Evolutionary conservation across 805 yeast species (phyloP).

Genomic region (Torulaspora quercuum): DNA sequence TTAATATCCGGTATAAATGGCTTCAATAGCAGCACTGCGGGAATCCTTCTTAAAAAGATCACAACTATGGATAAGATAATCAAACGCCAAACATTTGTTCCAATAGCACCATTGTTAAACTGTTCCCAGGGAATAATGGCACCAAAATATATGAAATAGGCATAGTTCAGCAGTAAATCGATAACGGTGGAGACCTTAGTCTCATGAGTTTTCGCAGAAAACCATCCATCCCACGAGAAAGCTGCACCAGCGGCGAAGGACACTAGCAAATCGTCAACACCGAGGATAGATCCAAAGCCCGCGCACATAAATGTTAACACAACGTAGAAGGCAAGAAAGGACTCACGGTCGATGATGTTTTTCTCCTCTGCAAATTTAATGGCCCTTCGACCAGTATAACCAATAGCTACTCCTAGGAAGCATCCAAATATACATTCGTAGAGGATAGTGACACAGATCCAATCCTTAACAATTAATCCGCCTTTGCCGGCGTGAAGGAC

Average conservation of each 20-base stretch:
- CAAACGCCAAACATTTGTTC: constrained; percentile 75
- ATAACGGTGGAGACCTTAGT: constrained; percentile 87
- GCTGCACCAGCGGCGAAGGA: constrained; percentile 93
- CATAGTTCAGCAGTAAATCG: constrained; percentile 74
- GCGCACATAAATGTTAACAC: constrained; percentile 81
- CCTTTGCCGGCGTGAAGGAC: constrained; percentile 64
- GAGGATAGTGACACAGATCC: constrained; percentile 71
- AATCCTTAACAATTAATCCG: constrained; percentile 68
- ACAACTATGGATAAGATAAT: constrained; percentile 70
- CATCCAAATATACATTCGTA: constrained; percentile 83
- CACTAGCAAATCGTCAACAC: constrained; percentile 83
- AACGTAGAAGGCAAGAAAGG: constrained; percentile 79
- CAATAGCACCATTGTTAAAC: constrained; percentile 59
- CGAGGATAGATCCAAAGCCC: constrained; percentile 83
- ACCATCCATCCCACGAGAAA: constrained; percentile 92
- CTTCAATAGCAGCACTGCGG: constrained; percentile 70
- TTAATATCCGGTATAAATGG: constrained; percentile 83
- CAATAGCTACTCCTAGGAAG: constrained; percentile 67
- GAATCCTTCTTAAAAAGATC: constrained; percentile 73
- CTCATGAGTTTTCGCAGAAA: constrained; percentile 76
- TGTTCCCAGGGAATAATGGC: constrained; percentile 86
- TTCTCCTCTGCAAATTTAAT: constrained; percentile 70
- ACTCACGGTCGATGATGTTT: constrained; percentile 78
- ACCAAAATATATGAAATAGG: constrained; percentile 87
- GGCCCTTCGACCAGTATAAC: constrained; percentile 64